Conservation (phyloP, 331 rosid genomes). For the Malus hybrid region DNA sequence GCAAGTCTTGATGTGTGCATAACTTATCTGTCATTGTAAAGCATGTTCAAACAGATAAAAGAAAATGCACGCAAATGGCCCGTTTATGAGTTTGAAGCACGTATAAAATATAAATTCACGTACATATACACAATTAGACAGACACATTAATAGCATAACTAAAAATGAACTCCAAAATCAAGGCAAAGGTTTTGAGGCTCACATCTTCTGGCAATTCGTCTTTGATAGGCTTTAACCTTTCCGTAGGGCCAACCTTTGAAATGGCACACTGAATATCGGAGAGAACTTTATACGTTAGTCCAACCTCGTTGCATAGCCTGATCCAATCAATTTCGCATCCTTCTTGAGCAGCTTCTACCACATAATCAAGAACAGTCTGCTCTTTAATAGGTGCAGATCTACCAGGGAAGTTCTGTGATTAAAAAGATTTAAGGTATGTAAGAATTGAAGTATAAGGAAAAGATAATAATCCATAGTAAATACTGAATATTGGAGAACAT, state of each 20-base stretch:
- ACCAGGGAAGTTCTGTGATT: slow-evolving; percentile 50
- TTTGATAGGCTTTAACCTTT: slow-evolving; percentile 83
- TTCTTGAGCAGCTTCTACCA: slow-evolving; percentile 71
- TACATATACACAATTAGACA: not conserved
- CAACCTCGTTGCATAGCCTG: slow-evolving; percentile 47
- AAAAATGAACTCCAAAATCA: not conserved
- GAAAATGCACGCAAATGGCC: not conserved
- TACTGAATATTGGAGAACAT: slow-evolving; percentile 22
- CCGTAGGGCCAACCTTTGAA: slow-evolving; percentile 60
- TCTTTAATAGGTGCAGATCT: slow-evolving; percentile 84
- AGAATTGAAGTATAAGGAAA: slow-evolving; percentile 1
- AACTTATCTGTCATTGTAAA: slow-evolving; percentile 46
- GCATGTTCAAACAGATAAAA: slow-evolving; percentile 5
- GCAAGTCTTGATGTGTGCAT: slow-evolving; percentile 56
- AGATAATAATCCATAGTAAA: not conserved
- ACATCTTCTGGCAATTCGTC: slow-evolving; percentile 76
- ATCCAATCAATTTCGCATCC: slow-evolving; percentile 71
- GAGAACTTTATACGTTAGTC: slow-evolving; percentile 36
- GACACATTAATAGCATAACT: not conserved
- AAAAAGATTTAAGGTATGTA: not conserved
- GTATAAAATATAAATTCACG: not conserved
- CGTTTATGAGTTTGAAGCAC: not conserved
- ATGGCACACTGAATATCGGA: slow-evolving; percentile 28
- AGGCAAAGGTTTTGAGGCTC: slow-evolving; percentile 27
- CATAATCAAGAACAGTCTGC: slow-evolving; percentile 59